Conservation (phyloP, 1,139 yeast genomes). For the Blastobotrys aristatus region DNA sequence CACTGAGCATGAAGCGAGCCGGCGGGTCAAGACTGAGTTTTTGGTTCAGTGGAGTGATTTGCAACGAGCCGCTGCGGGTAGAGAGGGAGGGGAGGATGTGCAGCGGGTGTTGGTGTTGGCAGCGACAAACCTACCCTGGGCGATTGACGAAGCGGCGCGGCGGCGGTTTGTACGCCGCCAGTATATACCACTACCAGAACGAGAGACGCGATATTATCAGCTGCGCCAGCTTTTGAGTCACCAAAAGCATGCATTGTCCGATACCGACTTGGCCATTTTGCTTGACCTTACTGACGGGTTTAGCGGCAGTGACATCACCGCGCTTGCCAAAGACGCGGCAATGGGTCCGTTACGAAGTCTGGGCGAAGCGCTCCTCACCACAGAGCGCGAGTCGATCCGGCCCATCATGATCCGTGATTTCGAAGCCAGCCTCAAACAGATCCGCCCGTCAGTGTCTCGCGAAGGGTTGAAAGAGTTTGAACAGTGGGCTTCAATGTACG, state of each 20-base stretch:
- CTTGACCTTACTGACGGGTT: slow-evolving; percentile 69
- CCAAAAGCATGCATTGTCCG: slow-evolving; percentile 65
- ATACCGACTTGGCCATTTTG: slow-evolving; percentile 56
- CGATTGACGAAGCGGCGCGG: slow-evolving; percentile 96
- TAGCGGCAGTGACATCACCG: slow-evolving; percentile 92
- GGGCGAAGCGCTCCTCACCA: slow-evolving; percentile 80
- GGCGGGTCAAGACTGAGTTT: slow-evolving; percentile 91
- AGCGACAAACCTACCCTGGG: slow-evolving; percentile 97
- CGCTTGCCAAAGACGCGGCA: slow-evolving; percentile 95
- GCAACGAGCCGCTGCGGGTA: slow-evolving; percentile 83
- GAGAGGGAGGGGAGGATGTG: slow-evolving; percentile 48
- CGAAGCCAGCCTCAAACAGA: slow-evolving; percentile 67
- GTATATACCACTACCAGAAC: slow-evolving; percentile 91
- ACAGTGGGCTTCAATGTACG: slow-evolving; percentile 86
- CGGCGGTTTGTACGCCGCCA: slow-evolving; percentile 90
- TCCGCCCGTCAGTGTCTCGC: slow-evolving; percentile 84
- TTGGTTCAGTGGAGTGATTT: slow-evolving; percentile 94
- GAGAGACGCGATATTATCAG: slow-evolving; percentile 72
- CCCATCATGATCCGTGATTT: slow-evolving; percentile 77
- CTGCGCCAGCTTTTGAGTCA: slow-evolving; percentile 61
- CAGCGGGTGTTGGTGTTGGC: slow-evolving; percentile 86
- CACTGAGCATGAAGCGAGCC: slow-evolving; percentile 76
- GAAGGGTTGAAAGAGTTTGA: slow-evolving; percentile 79
- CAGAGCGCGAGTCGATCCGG: slow-evolving; percentile 81
- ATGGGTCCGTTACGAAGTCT: slow-evolving; percentile 93